Base-by-base conservation (phyloP, 1,139 yeast genomes). In the Meyerozyma guilliermondii region DNA sequence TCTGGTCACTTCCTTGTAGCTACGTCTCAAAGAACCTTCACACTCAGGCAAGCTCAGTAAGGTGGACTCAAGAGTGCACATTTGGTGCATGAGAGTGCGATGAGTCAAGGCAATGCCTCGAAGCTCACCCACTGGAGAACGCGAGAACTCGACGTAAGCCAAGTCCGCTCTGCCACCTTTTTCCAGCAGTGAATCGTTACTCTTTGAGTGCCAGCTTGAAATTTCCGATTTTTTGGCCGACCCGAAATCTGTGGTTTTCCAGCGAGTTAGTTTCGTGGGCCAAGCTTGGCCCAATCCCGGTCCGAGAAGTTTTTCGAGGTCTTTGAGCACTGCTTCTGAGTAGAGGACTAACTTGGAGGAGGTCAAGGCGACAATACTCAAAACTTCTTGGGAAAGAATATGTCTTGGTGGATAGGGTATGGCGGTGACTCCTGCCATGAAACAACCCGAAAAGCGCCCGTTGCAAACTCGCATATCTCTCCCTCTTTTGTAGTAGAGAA, bases 51-150 rank as follows among this genome's bases (percentile, higher is more conserved):
- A 68, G 44, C 87, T 81, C 57, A 79, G 77, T 17, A 92, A 65
- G 23, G 94, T 79, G 6, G 80, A 74, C 11, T 85, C 76, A 30
- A 94, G 59, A 42, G 88, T 78, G 46, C 79, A 76, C 92, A 92
- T 87, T 58, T 92, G 98, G 53, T 88, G 94, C 54, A 86, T 74
- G 14, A 94, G 78, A 0, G 96, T 89, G 46, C 88, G 72, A 56
- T 92, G 98, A 27, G 94, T 85, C 58, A 94, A 76, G 1, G 95
- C 96, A 34, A 94, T 95, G 6, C 99, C 99, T 43, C 96, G 75
- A 29, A 89, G 65, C 52, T 91, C 95, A 2, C 98, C 98, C 16
- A 87, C 79, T 0, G 98, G 95, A 2, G 95, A 85, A 51, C 94
- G 76, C 0, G 95, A 81, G 58, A 86, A 94, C 62, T 94, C 98